Percentiles rank a stretch among this genome's conserved stretches.
phyloP scores from a whole-genome alignment of 2,329 filamentous ascomycete species.

The Diaporthe sp. region DNA sequence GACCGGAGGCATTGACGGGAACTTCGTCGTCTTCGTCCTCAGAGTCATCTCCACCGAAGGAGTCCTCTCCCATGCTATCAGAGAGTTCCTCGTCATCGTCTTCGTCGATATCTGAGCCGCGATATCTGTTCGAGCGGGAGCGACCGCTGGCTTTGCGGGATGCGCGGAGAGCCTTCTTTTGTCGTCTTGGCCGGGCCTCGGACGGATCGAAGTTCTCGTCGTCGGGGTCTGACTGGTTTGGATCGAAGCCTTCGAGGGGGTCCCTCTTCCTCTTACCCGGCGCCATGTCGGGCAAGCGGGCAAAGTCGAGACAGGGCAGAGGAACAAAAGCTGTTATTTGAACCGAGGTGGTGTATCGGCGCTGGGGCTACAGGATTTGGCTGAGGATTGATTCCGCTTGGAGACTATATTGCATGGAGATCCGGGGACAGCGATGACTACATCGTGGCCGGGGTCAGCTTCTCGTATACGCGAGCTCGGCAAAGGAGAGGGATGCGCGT shows the following conservation, averaged over 20 bases:
- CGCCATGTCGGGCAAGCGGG: slow-evolving; percentile 48
- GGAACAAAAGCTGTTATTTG: slow-evolving; percentile 5
- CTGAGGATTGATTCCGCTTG: neutral
- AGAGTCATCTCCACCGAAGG: slow-evolving; percentile 60
- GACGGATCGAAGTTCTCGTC: slow-evolving; percentile 75
- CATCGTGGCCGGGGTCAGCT: neutral
- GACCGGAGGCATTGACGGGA: slow-evolving; percentile 61
- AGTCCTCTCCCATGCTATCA: slow-evolving; percentile 65
- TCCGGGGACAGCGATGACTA: neutral
- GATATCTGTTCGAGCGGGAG: slow-evolving; percentile 56
- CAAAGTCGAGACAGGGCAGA: slow-evolving; percentile 2
- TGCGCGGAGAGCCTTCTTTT: slow-evolving; percentile 51
- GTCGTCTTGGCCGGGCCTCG: slow-evolving; percentile 57
- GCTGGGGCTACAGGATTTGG: neutral
- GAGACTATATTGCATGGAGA: slow-evolving; percentile 11
- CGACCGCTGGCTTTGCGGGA: slow-evolving; percentile 46
- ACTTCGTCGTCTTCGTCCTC: slow-evolving; percentile 55
- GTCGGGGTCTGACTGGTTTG: slow-evolving; percentile 74
- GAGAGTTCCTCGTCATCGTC: slow-evolving; percentile 69
- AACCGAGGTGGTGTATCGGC: neutral
- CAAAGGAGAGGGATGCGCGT: neutral
- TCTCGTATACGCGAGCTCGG: neutral
- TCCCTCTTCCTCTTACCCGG: slow-evolving; percentile 69
- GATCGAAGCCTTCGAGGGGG: slow-evolving; percentile 70
- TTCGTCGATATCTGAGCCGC: slow-evolving; percentile 73